Percentiles rank a stretch among this genome's conserved stretches.
These are phyloP conservation scores for Debaryomycetaceae sp. DNA, from an alignment of 1,139 yeast species.

Conservation along the genomic window DNA sequence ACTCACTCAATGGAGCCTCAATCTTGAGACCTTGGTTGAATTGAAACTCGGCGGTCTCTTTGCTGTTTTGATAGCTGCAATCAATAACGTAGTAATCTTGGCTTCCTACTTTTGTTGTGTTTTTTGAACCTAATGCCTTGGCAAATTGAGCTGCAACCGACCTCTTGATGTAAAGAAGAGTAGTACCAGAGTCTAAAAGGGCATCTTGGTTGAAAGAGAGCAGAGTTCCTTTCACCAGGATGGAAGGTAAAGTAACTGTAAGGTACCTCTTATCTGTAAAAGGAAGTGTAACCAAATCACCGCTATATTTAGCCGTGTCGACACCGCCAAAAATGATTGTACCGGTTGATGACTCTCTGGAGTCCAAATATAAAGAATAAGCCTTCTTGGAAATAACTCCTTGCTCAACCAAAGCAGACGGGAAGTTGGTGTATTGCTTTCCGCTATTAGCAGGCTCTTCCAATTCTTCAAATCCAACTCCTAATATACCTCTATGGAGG, in stretches of 20 bases:
- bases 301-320: slow-evolving; percentile 51
- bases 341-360: slow-evolving; percentile 40
- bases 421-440: slow-evolving; percentile 51
- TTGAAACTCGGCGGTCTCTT: background rate
- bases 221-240: slow-evolving; percentile 3
- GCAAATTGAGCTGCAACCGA: background rate
- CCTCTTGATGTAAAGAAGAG: slow-evolving; percentile 15
- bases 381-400: slow-evolving; percentile 48
- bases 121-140: background rate
- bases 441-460: slow-evolving; percentile 10
- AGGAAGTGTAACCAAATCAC: slow-evolving; percentile 29
- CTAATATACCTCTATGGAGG: slow-evolving; percentile 51
- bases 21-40: slow-evolving; percentile 23
- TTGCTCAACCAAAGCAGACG: slow-evolving; percentile 47
- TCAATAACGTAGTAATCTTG: background rate
- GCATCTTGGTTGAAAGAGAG: slow-evolving; percentile 9
- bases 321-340: slow-evolving; percentile 55
- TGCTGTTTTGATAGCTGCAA: background rate
- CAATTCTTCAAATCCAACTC: slow-evolving; percentile 44
- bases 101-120: background rate
- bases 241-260: background rate
- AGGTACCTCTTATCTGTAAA: slow-evolving; percentile 15
- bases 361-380: slow-evolving; percentile 53
- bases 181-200: slow-evolving; percentile 39
- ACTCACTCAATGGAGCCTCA: slow-evolving; percentile 22